phyloP scores from a whole-genome alignment of 345 rosid species.

The Capsella bursapastoris region DNA sequence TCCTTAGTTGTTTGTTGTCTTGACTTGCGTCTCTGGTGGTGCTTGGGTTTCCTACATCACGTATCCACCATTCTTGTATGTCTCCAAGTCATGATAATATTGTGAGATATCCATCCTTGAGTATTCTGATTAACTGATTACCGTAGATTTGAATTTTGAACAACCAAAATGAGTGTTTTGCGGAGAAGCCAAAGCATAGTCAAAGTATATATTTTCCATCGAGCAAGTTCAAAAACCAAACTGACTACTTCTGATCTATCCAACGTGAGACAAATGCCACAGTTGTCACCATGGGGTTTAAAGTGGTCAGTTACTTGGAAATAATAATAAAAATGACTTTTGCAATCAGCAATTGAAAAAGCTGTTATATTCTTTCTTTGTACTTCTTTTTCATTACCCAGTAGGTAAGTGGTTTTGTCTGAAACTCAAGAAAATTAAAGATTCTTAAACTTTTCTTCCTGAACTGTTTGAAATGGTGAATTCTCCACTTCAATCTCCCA shows the following conservation, averaged over 20 bases:
- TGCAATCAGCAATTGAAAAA: background rate
- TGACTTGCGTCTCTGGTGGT: conserved; percentile 12
- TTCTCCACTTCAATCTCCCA: conserved; percentile 17
- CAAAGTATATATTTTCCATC: background rate
- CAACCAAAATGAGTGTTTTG: background rate
- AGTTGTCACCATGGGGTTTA: background rate
- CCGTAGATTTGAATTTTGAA: background rate
- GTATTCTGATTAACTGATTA: conserved; percentile 6
- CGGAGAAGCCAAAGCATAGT: background rate
- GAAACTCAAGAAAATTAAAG: background rate
- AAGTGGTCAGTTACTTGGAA: background rate
- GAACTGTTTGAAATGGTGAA: conserved; percentile 24
- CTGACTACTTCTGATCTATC: background rate
- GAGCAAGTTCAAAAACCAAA: background rate
- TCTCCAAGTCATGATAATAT: conserved; percentile 14
- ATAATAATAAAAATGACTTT: background rate
- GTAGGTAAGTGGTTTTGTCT: background rate
- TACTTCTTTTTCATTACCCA: background rate
- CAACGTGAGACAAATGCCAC: background rate
- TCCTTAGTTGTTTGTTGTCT: conserved; percentile 15
- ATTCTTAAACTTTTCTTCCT: background rate
- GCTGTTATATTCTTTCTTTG: background rate
- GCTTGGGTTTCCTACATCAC: conserved; percentile 13
- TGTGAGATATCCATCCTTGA: background rate
- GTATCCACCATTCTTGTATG: conserved; percentile 16